Percentiles rank a stretch among this genome's conserved stretches.
Conservation (phyloP, 176 grass and related monocot species). For the Luzula sylvatica region DNA sequence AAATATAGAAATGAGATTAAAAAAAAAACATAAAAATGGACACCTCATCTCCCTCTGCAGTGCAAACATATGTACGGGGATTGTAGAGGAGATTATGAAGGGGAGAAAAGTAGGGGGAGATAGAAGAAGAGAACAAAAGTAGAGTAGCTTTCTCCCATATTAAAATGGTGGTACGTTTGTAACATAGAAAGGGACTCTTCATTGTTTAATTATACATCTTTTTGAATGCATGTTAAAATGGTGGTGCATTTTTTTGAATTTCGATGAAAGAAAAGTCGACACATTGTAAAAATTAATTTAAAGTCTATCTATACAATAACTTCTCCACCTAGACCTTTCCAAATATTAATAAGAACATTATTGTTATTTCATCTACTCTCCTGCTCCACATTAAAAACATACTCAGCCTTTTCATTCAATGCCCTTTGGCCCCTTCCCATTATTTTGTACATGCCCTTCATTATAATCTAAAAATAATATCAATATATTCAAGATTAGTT, state of each 20-base stretch:
- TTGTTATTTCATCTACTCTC: constrained; percentile 3
- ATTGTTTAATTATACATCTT: constrained; percentile 12
- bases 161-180: constrained; percentile 27
- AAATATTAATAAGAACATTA: neutral
- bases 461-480: no score
- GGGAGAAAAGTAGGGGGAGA: neutral
- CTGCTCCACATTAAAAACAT: constrained; percentile 12
- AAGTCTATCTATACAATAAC: neutral
- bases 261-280: no score
- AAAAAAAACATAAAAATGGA: neutral
- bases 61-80: neutral
- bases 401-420: constrained; percentile 18
- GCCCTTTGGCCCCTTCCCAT: neutral
- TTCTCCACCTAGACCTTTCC: constrained; percentile 3
- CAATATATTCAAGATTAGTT: no score
- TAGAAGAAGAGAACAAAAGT: constrained; percentile 23
- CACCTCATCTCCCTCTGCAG: neutral
- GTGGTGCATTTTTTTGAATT: no score
- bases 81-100: constrained; percentile 3
- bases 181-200: constrained; percentile 28
- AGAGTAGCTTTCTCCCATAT: constrained; percentile 22
- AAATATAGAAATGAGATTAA: constrained; percentile 21
- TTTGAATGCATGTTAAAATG: no score
- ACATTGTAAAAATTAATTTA: no score
- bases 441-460: neutral